Percentiles rank a stretch among this genome's conserved stretches.
phyloP scores from a whole-genome alignment of 2,329 filamentous ascomycete genomes.

The Penicillium sp. region DNA sequence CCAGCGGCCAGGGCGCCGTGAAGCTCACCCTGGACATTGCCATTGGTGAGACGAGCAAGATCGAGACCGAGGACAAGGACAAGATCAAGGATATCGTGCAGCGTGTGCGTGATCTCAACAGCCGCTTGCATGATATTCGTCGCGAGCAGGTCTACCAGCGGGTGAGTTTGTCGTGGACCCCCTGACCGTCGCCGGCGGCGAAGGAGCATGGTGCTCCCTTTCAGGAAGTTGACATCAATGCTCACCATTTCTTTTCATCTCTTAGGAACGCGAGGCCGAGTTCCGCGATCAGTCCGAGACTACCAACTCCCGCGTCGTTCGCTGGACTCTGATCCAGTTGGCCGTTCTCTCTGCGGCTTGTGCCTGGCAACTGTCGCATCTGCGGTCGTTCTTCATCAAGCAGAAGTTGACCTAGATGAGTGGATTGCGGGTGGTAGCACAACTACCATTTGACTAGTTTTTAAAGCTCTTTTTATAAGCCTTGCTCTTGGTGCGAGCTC shows the following conservation, averaged over 20 bases:
- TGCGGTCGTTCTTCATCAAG: constrained; percentile 99
- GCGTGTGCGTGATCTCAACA: constrained; percentile 87
- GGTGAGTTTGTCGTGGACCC: constrained; percentile 52
- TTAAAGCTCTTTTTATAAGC: constrained; percentile 18
- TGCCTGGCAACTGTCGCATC: constrained; percentile 94
- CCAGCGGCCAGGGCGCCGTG: constrained; percentile 71
- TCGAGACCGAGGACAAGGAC: constrained; percentile 89
- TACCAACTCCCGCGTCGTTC: constrained; percentile 87
- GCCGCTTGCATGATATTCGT: constrained; percentile 81
- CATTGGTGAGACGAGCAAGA: constrained; percentile 90
- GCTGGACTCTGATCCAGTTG: constrained; percentile 92
- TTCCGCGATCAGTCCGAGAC: constrained; percentile 97
- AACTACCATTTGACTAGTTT: constrained; percentile 2
- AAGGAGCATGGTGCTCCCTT: neutral
- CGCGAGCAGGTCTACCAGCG: constrained; percentile 96
- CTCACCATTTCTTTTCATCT: neutral
- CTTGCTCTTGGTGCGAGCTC: constrained; percentile 22
- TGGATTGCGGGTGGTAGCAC: neutral
- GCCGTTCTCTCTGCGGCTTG: constrained; percentile 82
- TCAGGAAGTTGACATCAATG: neutral
- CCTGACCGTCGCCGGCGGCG: neutral
- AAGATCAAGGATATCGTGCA: constrained; percentile 89
- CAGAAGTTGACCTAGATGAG: constrained; percentile 85
- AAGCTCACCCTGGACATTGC: constrained; percentile 85
- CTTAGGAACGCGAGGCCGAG: constrained; percentile 90